Evolutionary conservation across 1,139 yeast species (phyloP), one percentile per base, ranked within the genome.

Genomic region (Yamadazyma atmosphaerica): DNA sequence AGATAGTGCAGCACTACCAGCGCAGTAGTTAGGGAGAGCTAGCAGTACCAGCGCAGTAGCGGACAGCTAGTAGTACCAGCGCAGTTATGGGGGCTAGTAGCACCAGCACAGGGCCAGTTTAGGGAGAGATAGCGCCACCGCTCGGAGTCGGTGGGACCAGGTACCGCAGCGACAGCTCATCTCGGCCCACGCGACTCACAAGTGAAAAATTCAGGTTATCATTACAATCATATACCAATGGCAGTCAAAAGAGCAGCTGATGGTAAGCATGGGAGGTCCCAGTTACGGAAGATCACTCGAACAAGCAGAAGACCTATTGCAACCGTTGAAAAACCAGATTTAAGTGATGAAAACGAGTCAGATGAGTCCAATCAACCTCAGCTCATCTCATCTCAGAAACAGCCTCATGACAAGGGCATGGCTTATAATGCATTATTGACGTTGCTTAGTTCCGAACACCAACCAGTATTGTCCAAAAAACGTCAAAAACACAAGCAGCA

Each of bases 361-460:
- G 18, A 40, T 17, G 49, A 45, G 11, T n/a, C n/a, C n/a, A n/a
- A n/a, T n/a, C n/a, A n/a, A n/a, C n/a, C n/a, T n/a, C n/a, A n/a
- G n/a, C n/a, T n/a, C n/a, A n/a, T n/a, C n/a, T n/a, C n/a, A n/a
- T n/a, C n/a, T n/a, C n/a, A n/a, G n/a, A n/a, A n/a, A n/a, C n/a
- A n/a, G n/a, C n/a, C n/a, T n/a, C 54, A 44, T 11, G 49, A 41
- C 10, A 56, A 58, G 39, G 70, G 71, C 7, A 68, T 73, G 55
- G 92, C 94, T 0, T 87, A 87, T 56, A 76, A 79, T 50, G 95
- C 96, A 0, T 65, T 89, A 38, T 63, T 89, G 55, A 83, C 94
- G 0, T 70, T 87, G 38, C 67, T 88, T 42, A 74, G 74, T 35
- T 67, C 79, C 2, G 87, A 81, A 37, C 78, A 69, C 35, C n/a